phyloP scores from a whole-genome alignment of 2,329 filamentous ascomycete genomes.

The Neonectria punicea region DNA sequence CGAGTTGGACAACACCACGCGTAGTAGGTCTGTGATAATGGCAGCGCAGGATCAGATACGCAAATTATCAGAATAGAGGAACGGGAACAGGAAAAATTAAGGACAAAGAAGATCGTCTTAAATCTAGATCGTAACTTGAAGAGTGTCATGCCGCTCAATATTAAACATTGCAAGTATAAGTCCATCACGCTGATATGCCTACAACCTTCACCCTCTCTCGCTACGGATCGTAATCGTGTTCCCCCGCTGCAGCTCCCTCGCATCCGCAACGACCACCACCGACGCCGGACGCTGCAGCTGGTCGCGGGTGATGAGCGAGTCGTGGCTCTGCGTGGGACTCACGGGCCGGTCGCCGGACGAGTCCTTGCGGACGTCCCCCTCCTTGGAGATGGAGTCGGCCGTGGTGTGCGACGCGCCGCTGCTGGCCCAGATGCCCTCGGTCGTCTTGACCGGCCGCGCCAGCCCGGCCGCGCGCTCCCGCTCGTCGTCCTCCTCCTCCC shows the following conservation, averaged over 20 bases:
- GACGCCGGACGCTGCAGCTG: slow-evolving; percentile 27
- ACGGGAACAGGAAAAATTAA: not conserved
- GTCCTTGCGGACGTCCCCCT: slow-evolving; percentile 30
- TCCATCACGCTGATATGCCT: not conserved
- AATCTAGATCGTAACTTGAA: not conserved
- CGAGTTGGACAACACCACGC: not conserved
- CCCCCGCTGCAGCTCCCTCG: slow-evolving; percentile 30
- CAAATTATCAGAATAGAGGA: not conserved
- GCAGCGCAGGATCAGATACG: not conserved
- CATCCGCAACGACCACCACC: slow-evolving; percentile 31
- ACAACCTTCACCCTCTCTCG: not conserved
- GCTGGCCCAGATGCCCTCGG: slow-evolving; percentile 41
- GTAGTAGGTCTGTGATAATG: too few species aligned
- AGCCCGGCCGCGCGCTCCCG: not conserved
- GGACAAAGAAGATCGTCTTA: not conserved
- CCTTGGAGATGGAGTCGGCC: slow-evolving; percentile 33
- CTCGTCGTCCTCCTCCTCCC: slow-evolving; percentile 40
- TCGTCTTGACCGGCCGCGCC: slow-evolving; percentile 30
- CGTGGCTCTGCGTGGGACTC: slow-evolving; percentile 44
- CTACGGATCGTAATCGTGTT: slow-evolving; percentile 1
- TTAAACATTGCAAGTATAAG: slow-evolving; percentile 6
- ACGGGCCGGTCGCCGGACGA: slow-evolving; percentile 26
- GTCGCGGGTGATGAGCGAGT: slow-evolving; percentile 41
- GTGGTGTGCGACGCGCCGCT: slow-evolving; percentile 34
- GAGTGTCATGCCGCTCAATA: not conserved